These are phyloP conservation scores for Lichtheimia ornata DNA, from an alignment of 371 early-diverging fungal genomes.

Conservation along the genomic window DNA sequence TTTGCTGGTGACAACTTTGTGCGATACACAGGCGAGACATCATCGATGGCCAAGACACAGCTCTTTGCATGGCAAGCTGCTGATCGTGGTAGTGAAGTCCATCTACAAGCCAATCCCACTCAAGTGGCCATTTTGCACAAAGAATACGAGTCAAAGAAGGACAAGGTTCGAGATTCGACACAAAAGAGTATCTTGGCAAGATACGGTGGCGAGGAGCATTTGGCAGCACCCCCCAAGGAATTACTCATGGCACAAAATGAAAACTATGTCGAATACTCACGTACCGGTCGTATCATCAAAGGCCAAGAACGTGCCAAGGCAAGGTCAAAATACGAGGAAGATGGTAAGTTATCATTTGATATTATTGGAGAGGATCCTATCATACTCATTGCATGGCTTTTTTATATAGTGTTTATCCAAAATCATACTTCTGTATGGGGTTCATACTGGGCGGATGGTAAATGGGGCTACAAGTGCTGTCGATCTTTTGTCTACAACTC, in stretches of 20 bases:
- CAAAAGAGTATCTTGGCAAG: constrained; percentile 80
- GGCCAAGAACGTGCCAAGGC: constrained; percentile 80
- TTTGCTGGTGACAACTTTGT: constrained; percentile 94
- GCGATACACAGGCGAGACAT: constrained; percentile 83
- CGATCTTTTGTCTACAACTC: constrained; percentile 71
- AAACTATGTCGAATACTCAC: constrained; percentile 95
- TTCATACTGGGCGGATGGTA: constrained; percentile 92
- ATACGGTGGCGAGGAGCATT: constrained; percentile 95
- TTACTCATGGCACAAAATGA: constrained; percentile 88
- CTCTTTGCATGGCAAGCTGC: constrained; percentile 93
- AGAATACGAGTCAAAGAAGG: constrained; percentile 84
- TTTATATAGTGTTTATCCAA: constrained; percentile 55
- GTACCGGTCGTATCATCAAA: constrained; percentile 86
- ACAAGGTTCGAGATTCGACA: constrained; percentile 66
- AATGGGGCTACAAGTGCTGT: constrained; percentile 97
- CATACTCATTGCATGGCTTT: too few species aligned
- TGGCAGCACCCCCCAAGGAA: constrained; percentile 87
- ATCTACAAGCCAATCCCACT: constrained; percentile 94
- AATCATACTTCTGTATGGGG: constrained; percentile 95
- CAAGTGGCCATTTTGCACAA: constrained; percentile 88
- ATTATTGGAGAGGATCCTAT: not conserved
- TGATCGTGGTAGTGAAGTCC: constrained; percentile 82
- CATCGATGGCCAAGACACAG: constrained; percentile 81
- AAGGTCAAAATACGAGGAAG: constrained; percentile 90
- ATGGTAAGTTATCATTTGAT: constrained; percentile 57